Percentiles rank a stretch among this genome's conserved stretches.
phyloP scores from a whole-genome alignment of 768 basidiomycete species.

The Tephrocybe sp. region DNA sequence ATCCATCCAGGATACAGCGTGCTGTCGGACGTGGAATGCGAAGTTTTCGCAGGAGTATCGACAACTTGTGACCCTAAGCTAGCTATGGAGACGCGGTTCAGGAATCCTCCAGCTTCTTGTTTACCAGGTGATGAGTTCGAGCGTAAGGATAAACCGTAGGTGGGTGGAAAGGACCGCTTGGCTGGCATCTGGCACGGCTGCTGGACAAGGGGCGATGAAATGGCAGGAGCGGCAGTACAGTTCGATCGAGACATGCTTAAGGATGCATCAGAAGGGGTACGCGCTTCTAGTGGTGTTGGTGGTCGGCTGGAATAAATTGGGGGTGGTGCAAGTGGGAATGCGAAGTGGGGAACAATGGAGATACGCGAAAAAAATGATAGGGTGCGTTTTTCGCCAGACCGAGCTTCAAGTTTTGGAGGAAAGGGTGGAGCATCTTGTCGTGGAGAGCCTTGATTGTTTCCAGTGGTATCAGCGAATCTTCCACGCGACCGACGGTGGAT shows the following conservation, averaged over 20 bases:
- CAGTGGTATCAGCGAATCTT: slow-evolving; percentile 21
- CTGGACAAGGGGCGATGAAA: slow-evolving; percentile 4
- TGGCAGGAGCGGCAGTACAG: background rate
- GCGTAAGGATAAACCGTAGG: slow-evolving; percentile 6
- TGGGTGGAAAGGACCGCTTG: background rate
- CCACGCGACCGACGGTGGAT: slow-evolving; percentile 29
- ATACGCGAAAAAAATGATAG: slow-evolving; percentile 16
- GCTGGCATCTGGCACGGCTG: background rate
- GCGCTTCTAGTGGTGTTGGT: background rate
- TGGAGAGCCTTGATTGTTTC: slow-evolving; percentile 2
- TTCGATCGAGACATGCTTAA: background rate
- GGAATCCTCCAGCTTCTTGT: background rate
- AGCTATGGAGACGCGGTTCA: slow-evolving; percentile 1
- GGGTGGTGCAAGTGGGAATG: slow-evolving; percentile 5
- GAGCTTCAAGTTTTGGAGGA: background rate
- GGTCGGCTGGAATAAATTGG: slow-evolving; percentile 3
- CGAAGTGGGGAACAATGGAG: slow-evolving; percentile 15
- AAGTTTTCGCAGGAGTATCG: background rate
- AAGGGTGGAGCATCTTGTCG: background rate
- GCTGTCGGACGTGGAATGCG: background rate
- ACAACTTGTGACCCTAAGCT: background rate
- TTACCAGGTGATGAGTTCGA: background rate
- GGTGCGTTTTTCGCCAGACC: background rate
- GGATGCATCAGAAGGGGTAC: background rate
- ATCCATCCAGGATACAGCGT: background rate